phyloP scores from a whole-genome alignment of 1,284 basidiomycete species.

The Kwoniella shivajii region DNA sequence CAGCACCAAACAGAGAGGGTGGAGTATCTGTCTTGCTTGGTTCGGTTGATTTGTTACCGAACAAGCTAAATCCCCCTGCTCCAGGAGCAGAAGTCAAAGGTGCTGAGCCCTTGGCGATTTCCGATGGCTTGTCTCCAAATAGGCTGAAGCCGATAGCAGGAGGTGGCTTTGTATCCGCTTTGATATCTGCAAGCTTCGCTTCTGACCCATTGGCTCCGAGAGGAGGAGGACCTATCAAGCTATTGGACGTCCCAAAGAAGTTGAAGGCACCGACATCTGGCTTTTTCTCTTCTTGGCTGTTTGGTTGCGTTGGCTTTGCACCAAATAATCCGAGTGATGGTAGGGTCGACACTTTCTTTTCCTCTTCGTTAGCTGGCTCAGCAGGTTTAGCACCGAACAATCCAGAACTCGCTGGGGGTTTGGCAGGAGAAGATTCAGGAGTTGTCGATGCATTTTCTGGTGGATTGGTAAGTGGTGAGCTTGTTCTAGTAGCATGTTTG shows the following conservation, averaged over 20 bases:
- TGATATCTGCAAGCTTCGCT: not conserved
- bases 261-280: not conserved
- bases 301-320: not conserved
- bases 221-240: too few species aligned
- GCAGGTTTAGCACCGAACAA: slow-evolving; percentile 8
- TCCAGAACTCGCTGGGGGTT: slow-evolving; percentile 8
- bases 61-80: slow-evolving; percentile 15
- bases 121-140: slow-evolving; percentile 6
- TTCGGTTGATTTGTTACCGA: slow-evolving; percentile 5
- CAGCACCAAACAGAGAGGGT: slow-evolving; percentile 4
- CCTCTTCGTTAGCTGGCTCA: not conserved
- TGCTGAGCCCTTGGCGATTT: not conserved
- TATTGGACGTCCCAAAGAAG: slow-evolving; percentile 3
- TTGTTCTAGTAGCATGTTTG: slow-evolving; percentile 47
- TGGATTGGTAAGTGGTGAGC: slow-evolving; percentile 42
- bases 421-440: slow-evolving; percentile 29
- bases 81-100: not conserved
- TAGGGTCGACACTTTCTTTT: not conserved
- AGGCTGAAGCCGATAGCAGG: slow-evolving; percentile 1
- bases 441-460: slow-evolving; percentile 28
- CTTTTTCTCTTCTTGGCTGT: not conserved
- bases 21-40: slow-evolving; percentile 7
- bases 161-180: not conserved
- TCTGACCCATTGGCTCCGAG: too few species aligned
- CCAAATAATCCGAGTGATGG: slow-evolving; percentile 11